Percentiles rank a stretch among this genome's conserved stretches.
Conservation (phyloP, 106 monocot species). For the Chionographis japonica region DNA sequence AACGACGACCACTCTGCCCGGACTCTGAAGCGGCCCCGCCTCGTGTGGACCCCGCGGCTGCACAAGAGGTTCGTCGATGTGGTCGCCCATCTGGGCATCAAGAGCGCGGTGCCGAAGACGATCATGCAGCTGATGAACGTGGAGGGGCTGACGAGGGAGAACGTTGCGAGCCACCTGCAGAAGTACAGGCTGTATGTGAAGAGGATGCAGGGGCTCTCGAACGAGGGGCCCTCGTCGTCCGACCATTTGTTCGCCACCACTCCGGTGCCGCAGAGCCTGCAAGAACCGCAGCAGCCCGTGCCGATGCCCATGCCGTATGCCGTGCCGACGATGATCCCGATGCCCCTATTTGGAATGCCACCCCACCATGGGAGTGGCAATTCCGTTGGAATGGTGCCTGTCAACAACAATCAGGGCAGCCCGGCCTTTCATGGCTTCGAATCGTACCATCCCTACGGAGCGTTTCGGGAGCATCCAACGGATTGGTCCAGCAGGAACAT, state of each 20-base stretch:
- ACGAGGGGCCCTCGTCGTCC: slow-evolving; percentile 26
- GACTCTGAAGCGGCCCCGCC: slow-evolving; percentile 28
- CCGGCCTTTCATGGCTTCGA: slow-evolving; percentile 20
- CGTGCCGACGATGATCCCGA: slow-evolving; percentile 25
- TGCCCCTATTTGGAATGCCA: slow-evolving; percentile 28
- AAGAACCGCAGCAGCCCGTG: slow-evolving; percentile 11
- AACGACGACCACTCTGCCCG: slow-evolving; percentile 10
- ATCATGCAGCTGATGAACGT: slow-evolving; percentile 65
- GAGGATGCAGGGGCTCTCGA: slow-evolving; percentile 18
- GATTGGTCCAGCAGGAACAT: slow-evolving; percentile 26
- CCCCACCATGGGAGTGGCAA: slow-evolving; percentile 17
- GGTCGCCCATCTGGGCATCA: slow-evolving; percentile 42
- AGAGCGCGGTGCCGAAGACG: slow-evolving; percentile 46
- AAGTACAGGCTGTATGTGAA: slow-evolving; percentile 52
- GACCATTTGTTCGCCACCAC: slow-evolving; percentile 36
- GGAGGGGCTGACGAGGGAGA: slow-evolving; percentile 36
- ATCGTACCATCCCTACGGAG: slow-evolving; percentile 20
- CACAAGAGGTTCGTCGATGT: slow-evolving; percentile 57
- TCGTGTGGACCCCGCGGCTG: slow-evolving; percentile 57
- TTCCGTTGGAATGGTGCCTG: slow-evolving; percentile 21
- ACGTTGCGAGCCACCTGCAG: not conserved
- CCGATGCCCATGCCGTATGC: slow-evolving; percentile 24
- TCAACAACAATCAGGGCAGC: slow-evolving; percentile 15
- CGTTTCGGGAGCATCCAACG: slow-evolving; percentile 18
- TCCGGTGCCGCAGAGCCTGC: slow-evolving; percentile 32